Percentiles rank a stretch among this genome's conserved stretches.
Conservation (phyloP, 164 flowering plant genomes). For the Euptelea pleiosperma region DNA sequence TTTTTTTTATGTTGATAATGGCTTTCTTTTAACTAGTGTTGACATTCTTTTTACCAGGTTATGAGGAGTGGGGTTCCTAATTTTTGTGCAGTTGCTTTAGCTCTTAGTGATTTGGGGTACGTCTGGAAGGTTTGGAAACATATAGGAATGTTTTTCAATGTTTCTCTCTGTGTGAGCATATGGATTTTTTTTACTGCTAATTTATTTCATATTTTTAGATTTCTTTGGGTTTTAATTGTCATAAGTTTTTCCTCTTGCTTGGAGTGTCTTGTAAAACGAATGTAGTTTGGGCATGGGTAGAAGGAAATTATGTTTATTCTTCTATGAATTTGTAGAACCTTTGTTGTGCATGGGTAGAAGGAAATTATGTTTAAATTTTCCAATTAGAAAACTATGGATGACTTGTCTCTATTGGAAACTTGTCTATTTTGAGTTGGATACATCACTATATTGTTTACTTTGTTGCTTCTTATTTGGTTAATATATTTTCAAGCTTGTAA, state of each 20-base stretch:
- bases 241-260: background rate
- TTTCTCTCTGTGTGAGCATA: background rate
- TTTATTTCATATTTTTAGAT: background rate
- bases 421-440: too few species aligned
- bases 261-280: too few species aligned
- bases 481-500: too few species aligned
- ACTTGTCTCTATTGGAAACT: too few species aligned
- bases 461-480: too few species aligned
- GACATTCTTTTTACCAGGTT: slow-evolving; percentile 49
- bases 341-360: background rate
- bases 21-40: slow-evolving; percentile 8
- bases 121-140: slow-evolving; percentile 16
- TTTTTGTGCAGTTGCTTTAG: slow-evolving; percentile 95
- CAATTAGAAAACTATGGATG: background rate
- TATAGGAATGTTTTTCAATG: background rate
- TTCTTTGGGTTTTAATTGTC: background rate
- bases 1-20: background rate
- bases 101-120: slow-evolving; percentile 88
- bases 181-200: background rate
- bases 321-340: background rate
- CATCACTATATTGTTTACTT: too few species aligned
- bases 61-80: slow-evolving; percentile 95
- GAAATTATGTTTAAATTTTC: background rate
- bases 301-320: background rate
- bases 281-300: background rate